Base-by-base conservation (phyloP, 1,284 basidiomycete species). In the Ustilago bromivora region DNA sequence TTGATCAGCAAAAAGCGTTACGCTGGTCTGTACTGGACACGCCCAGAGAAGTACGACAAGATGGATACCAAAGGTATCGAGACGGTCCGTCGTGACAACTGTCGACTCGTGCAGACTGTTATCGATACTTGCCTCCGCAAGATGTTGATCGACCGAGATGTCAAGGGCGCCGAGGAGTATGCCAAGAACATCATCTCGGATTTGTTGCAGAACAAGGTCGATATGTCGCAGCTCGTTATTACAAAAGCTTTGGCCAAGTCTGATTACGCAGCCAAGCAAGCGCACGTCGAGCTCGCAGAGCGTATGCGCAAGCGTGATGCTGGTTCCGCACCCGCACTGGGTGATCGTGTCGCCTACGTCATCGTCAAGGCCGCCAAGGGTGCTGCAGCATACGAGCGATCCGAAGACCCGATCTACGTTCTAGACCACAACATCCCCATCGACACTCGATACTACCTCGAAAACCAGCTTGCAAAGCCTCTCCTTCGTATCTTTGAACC, bases 11-110 rank as follows among this genome's bases (percentile, higher is more conserved):
- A 86, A 77, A 86, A 86, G 74, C 75, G 84, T 13, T 86, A 86
- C 57, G 84, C 84, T 1, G 84, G 84, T 32, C 74, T 86, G 13
- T 86, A 85, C 72, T 86, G 84, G 84, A 86, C 84, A 3, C 61
- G 74, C 3, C 72, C 84, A 6, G 79, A 82, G 13, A 79, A 79
- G 65, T 82, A 82, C 66, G 84, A 86, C 73, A 86, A 86, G 79
- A 86, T 86, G 84, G 84, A 86, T 67, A 86, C 84, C 40, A 86
- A 86, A 73, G 84, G 84, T 34, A 86, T 86, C 67, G 84, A 86
- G 67, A 86, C 84, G 31, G 84, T 86, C 36, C 82, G 84, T n/a
- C 79, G 84, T 19, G 84, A 86, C 67, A 86, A 86, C 57, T 86
- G 84, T 57, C 83, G 84, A 12, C 64, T 86, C n/a, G 84, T 86